Base-by-base conservation (phyloP, 352 stramenopile species). In the Globisporangium solare region DNA sequence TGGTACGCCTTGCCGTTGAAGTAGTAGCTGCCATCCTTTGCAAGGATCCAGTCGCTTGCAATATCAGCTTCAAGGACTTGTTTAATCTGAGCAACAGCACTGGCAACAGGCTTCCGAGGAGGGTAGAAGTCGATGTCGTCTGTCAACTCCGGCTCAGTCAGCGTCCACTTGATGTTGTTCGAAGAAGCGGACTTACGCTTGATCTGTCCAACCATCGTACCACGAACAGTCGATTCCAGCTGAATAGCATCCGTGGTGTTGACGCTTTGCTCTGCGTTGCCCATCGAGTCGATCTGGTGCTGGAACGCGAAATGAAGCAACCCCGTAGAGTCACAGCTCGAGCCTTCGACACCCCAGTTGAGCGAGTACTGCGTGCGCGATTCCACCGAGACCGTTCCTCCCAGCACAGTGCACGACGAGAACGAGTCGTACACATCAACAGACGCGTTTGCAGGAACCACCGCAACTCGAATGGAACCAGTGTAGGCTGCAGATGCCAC, bases 1-100 rank as follows among this genome's bases (percentile, higher is more conserved):
- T 92, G 82, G 50, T 76, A 83, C 13, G 67, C 68, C 57, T 92
- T 92, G 50, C 82, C 82, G 39, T 80, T 89, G 57, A 76, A 92
- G 65, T 92, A 92, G 74, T 83, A 89, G 40, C 70, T 87, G 27
- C 68, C 67, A 15, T 70, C 55, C 22, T 66, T 50, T 8, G 58
- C 32, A 47, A 81, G 69, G 15, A 39, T 63, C 82, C 82, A 89
- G 6, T 79, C 64, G 8, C 49, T 63, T 11, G 60, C 66, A 57
- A 92, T 89, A 35, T 92, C 82, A 10, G 60, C 67, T 43, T 80
- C 35, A 13, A 88, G 66, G 20, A 66, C 81, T 47, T 60, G 31
- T 47, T 84, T 73, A 6, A 71, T 69, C 51, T 83, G 56, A 18
- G 60, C 15, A 7, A 82, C 66, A 32, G 81, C 41, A 41, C 39